These are phyloP conservation scores for Fragaria ananassa DNA, from an alignment of 306 rosid genomes.

Conservation along the genomic window DNA sequence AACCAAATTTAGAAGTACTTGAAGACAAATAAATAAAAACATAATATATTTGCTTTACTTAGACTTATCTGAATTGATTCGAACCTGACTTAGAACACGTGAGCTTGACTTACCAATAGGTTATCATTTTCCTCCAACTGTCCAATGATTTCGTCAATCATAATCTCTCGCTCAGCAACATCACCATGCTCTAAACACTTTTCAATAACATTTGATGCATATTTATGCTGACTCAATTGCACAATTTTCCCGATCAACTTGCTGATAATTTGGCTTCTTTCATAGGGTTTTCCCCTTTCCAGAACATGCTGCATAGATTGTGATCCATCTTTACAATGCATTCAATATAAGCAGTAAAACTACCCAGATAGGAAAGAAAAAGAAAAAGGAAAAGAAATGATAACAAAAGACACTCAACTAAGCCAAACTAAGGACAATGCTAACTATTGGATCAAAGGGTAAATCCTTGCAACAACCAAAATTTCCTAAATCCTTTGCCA, in stretches of 20 bases:
- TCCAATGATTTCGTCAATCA: conserved; percentile 76
- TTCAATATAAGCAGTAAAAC: background rate
- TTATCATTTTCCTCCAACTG: conserved; percentile 57
- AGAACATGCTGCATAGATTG: conserved; percentile 54
- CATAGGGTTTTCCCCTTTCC: conserved; percentile 52
- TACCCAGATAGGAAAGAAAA: background rate
- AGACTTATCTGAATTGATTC: conserved; percentile 1
- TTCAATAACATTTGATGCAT: conserved; percentile 88
- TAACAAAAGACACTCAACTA: background rate
- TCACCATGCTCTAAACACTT: conserved; percentile 82
- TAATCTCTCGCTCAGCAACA: conserved; percentile 51
- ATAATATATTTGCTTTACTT: background rate
- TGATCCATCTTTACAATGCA: conserved; percentile 17
- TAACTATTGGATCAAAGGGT: background rate
- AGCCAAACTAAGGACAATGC: background rate
- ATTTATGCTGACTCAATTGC: conserved; percentile 69
- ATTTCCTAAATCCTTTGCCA: background rate
- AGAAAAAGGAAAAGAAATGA: background rate
- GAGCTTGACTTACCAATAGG: conserved; percentile 52
- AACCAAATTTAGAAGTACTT: background rate
- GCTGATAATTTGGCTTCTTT: conserved; percentile 58
- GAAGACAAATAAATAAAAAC: background rate
- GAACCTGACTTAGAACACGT: background rate
- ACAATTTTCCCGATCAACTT: conserved; percentile 54
- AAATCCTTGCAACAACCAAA: background rate